Base-by-base conservation (phyloP, 106 monocot species). In the Dactylorhiza incarnata region DNA sequence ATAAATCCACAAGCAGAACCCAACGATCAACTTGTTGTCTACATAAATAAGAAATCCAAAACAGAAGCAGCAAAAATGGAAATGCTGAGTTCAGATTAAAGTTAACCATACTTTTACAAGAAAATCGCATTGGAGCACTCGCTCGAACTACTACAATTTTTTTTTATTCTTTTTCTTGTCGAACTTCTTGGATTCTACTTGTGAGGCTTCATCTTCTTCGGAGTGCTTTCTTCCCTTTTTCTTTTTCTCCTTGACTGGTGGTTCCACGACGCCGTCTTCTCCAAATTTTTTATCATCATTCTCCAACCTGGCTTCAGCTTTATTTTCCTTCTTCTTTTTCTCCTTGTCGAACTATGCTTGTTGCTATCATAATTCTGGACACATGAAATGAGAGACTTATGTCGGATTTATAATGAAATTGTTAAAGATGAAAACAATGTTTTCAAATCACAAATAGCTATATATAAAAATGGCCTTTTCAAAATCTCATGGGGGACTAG, bases 111-210 rank as follows among this genome's bases (percentile, higher is more conserved):
- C 61, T 22, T 24, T 1, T 7, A 20, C 61, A 8, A 7, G 23
- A n/a, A n/a, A n/a, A n/a, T n/a, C n/a, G n/a, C n/a, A n/a, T n/a
- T n/a, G n/a, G n/a, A n/a, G n/a, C 20, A 5, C 11, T n/a, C 23
- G 9, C 56, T 15, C 14, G 5, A 56, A 56, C 56, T 24, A 63
- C 77, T 78, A 55, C 55, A 71, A 47, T 6, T 73, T 66, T 7
- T 74, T 79, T 37, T 73, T 73, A 24, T 79, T 50, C n/a, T 79
- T 73, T 49, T 76, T 76, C 26, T 25, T 76, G 22, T 53, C 70
- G 44, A 53, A 51, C 22, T 55, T 75, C 0, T 25, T 22, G 12
- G 46, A 63, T 61, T 46, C 75, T 2, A 23, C 70, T 48, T 75
- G 54, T 6, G 10, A 20, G 5, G 48, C 63, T 6, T 63, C 76